Conservation (phyloP, 768 basidiomycete genomes). For the Cystobasidium ongulense region DNA sequence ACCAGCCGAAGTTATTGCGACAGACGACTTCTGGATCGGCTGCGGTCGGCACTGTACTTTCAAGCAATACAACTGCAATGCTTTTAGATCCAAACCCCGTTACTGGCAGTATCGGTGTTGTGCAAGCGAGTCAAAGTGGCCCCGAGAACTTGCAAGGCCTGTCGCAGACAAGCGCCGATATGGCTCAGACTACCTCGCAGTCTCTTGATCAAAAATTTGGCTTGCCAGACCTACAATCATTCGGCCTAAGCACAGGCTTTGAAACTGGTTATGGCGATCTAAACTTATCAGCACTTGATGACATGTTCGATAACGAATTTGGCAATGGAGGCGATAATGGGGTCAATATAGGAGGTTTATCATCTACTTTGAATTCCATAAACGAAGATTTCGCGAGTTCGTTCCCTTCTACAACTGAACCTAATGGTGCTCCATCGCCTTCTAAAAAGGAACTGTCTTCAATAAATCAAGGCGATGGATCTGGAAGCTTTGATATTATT, state of each 20-base stretch:
- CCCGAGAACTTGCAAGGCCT: not conserved
- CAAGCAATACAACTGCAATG: not conserved
- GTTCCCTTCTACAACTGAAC: not conserved
- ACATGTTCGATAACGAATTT: constrained; percentile 21
- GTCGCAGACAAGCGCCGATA: not conserved
- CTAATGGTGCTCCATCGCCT: constrained; percentile 6
- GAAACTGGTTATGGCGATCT: constrained; percentile 18
- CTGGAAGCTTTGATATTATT: not conserved
- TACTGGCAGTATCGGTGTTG: not conserved
- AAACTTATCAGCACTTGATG: constrained; percentile 20
- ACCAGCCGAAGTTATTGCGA: not conserved
- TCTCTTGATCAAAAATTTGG: not conserved
- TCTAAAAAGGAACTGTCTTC: not conserved
- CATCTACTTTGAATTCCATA: not conserved
- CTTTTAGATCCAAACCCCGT: not conserved
- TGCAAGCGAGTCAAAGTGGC: not conserved
- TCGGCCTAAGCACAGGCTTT: not conserved
- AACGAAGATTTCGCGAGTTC: not conserved
- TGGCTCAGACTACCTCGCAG: not conserved
- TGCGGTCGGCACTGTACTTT: not conserved
- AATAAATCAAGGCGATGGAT: not conserved
- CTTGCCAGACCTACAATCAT: not conserved
- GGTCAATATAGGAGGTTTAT: not conserved
- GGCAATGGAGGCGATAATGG: not conserved
- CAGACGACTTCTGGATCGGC: not conserved